These are phyloP conservation scores for Backusella parvicylindrica DNA, from an alignment of 192 early-diverging fungal genomes.

Conservation along the genomic window DNA sequence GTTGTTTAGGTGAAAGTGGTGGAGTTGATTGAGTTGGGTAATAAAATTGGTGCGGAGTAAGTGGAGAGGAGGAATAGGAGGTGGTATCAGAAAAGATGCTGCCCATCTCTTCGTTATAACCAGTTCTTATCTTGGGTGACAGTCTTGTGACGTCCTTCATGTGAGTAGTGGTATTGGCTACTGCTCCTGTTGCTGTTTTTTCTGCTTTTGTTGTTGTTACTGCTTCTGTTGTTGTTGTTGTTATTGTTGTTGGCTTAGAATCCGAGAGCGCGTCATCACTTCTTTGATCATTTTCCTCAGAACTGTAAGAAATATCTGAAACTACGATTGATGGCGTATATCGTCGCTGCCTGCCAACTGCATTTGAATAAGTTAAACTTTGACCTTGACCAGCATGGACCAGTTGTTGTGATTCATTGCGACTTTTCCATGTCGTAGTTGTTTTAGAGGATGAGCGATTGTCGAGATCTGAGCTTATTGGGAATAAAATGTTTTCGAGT, in stretches of 20 bases:
- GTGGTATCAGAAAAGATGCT: background rate
- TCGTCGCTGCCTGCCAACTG: background rate
- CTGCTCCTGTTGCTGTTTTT: background rate
- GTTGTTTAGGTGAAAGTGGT: background rate
- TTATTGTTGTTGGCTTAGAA: slow-evolving; percentile 3
- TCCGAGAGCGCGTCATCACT: background rate
- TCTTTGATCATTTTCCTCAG: slow-evolving; percentile 2
- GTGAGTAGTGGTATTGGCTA: background rate
- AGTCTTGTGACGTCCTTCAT: slow-evolving; percentile 11
- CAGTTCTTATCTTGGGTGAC: slow-evolving; percentile 1
- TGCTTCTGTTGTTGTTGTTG: background rate
- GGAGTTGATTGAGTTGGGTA: background rate
- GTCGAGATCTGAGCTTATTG: background rate
- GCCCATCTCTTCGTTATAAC: background rate
- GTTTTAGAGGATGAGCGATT: background rate
- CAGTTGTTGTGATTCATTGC: background rate
- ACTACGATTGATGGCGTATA: background rate
- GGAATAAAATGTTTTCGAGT: background rate
- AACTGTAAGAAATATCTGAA: slow-evolving; percentile 7
- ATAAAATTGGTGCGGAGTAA: slow-evolving; percentile 3
- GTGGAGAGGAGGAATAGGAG: background rate
- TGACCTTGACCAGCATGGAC: background rate
- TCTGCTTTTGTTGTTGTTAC: background rate
- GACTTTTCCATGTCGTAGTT: background rate
- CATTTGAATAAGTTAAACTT: background rate